Conservation (phyloP, 495 filamentous ascomycete genomes). For the Penicillium antarcticum region DNA sequence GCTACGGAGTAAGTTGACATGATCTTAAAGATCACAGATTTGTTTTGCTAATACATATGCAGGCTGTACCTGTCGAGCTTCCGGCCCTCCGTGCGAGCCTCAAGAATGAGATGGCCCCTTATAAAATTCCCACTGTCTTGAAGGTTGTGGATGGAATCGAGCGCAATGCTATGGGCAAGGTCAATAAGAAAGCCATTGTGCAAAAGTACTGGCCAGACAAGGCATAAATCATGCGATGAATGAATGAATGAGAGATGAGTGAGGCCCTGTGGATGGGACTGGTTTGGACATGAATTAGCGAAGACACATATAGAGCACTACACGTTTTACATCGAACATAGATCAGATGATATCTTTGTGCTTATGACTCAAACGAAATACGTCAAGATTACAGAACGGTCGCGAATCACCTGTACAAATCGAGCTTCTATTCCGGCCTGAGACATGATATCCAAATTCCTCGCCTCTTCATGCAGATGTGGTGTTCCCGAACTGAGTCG, state of each 20-base stretch:
- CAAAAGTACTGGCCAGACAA: slow-evolving; percentile 43
- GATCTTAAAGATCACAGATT: not conserved
- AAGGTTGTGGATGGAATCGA: slow-evolving; percentile 44
- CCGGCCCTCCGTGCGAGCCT: slow-evolving; percentile 31
- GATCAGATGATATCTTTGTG: not conserved
- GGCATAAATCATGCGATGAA: not conserved
- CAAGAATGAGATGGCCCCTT: slow-evolving; percentile 44
- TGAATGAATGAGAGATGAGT: not conserved
- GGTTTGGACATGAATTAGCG: not conserved
- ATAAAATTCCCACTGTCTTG: slow-evolving; percentile 45
- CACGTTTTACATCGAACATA: not conserved
- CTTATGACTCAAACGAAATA: no score
- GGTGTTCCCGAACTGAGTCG: not conserved
- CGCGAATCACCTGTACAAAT: no score
- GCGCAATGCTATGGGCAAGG: slow-evolving; percentile 49
- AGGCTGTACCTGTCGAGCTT: slow-evolving; percentile 35
- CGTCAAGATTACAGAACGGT: no score
- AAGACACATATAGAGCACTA: not conserved
- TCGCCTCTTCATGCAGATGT: not conserved
- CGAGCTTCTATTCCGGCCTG: no score
- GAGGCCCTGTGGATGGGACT: not conserved
- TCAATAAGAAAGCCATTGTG: slow-evolving; percentile 44
- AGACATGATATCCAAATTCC: no score
- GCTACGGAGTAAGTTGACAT: slow-evolving; percentile 32
- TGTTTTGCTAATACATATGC: slow-evolving; percentile 9